Conservation (phyloP, 2,329 filamentous ascomycete genomes). For the Dothiorella sarmentorum region DNA sequence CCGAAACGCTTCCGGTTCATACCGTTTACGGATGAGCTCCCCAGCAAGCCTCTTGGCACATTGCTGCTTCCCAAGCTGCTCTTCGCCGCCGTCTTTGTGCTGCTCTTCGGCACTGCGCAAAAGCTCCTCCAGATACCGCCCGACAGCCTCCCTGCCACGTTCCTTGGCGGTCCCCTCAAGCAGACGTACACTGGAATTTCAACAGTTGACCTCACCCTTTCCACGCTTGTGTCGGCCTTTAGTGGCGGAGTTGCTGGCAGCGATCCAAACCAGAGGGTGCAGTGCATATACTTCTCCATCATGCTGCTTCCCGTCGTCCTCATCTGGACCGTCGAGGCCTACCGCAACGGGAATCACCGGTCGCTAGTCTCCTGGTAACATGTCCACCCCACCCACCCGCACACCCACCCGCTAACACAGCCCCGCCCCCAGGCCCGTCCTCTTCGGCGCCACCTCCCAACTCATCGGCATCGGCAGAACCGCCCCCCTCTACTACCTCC, state of each 20-base stretch:
- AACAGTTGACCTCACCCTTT: background rate
- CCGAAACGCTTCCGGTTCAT: slow-evolving; percentile 5
- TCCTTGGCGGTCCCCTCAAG: background rate
- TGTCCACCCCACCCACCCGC: too few species aligned
- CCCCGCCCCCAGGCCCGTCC: slow-evolving; percentile 16
- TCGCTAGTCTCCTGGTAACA: slow-evolving; percentile 17
- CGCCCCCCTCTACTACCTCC: slow-evolving; percentile 27
- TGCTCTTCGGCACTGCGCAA: background rate
- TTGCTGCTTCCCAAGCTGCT: background rate
- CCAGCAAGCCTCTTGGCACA: slow-evolving; percentile 4
- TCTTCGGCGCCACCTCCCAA: slow-evolving; percentile 4
- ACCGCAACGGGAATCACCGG: background rate
- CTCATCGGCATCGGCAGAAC: slow-evolving; percentile 19
- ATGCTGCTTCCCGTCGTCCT: slow-evolving; percentile 7
- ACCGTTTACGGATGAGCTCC: slow-evolving; percentile 12
- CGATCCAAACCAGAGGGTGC: slow-evolving; percentile 10
- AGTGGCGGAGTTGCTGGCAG: background rate
- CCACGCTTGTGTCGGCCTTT: background rate
- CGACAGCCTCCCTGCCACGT: background rate
- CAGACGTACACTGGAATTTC: background rate
- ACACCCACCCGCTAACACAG: background rate
- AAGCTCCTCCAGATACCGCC: background rate
- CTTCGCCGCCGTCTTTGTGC: background rate
- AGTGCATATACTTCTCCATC: slow-evolving; percentile 15
- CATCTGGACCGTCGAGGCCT: slow-evolving; percentile 17